phyloP scores from a whole-genome alignment of 176 grass and related monocot species.

The Elymus sibiricus region DNA sequence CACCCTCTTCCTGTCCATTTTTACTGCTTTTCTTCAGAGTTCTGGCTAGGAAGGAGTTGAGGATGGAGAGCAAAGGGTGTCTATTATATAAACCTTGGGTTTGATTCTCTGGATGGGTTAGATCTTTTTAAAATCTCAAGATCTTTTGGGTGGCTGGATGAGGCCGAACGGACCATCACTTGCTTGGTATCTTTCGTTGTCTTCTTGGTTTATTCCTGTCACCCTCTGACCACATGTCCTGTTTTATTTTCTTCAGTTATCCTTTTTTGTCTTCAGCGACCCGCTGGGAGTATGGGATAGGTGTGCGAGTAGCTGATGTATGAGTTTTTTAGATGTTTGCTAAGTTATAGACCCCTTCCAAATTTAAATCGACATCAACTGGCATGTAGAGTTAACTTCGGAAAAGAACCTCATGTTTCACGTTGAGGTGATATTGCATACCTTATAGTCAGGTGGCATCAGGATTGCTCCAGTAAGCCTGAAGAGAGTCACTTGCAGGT shows the following conservation, averaged over 20 bases:
- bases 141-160: slow-evolving; percentile 38
- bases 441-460: not conserved
- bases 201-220: slow-evolving; percentile 3
- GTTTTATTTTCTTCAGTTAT: not conserved
- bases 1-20: slow-evolving; percentile 56
- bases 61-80: not conserved
- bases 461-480: not conserved
- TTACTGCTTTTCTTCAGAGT: not conserved
- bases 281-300: not conserved
- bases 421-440: not conserved
- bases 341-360: slow-evolving; percentile 15
- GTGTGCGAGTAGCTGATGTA: not conserved
- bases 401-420: not conserved
- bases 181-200: slow-evolving; percentile 25
- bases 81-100: not conserved
- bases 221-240: not conserved
- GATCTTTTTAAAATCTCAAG: slow-evolving; percentile 29
- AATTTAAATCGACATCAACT: not conserved
- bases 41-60: not conserved
- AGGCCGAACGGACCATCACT: slow-evolving; percentile 33
- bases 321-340: not conserved
- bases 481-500: not conserved
- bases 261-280: slow-evolving; percentile 2
- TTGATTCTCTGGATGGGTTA: slow-evolving; percentile 21
- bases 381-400: not conserved